Base-by-base conservation (phyloP, 2,329 filamentous ascomycete species). In the Didymella lethalis region DNA sequence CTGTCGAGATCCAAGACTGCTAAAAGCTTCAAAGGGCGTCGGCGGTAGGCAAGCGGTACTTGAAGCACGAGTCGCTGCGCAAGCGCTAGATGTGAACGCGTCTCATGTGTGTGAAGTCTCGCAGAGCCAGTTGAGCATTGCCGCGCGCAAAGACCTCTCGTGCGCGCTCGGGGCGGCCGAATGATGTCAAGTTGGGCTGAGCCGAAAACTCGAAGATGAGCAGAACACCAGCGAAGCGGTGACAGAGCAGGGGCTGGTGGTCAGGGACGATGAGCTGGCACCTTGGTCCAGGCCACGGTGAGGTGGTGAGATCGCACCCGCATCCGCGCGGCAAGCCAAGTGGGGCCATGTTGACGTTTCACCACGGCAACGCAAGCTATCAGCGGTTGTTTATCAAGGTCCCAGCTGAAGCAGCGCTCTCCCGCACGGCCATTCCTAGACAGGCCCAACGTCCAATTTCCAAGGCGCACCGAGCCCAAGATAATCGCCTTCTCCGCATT, bases 401-500 rank as follows among this genome's bases (percentile, higher is more conserved):
- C 29, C 43, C 48, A 60, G 52, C 57, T 59, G 46, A 59, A 36
- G 31, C 38, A 60, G 51, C 52, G 57, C 57, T 55, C 57, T 60
- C 57, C 57, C 57, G 57, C 57, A 59, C 57, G 52, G 57, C 52
- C 57, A 55, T 60, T 60, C 57, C 57, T 45, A 60, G 57, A 52
- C 47, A 47, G 57, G 57, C 50, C 50, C 56, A 59, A 59, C 55
- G 57, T 47, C 47, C 54, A 55, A 63, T 59, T 53, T 44, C 36
- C 52, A 44, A 46, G 64, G 59, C 53, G 61, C 66, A 65, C 63
- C 62, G 43, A 60, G 47, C 51, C 52, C 54, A 60, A 61, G 61
- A 61, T 64, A 61, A 49, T 52, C 38, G 40, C 50, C 46, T 64
- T 68, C 69, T 70, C 69, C 68, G 66, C 69, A 70, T 60, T 67